Conservation (phyloP, 495 filamentous ascomycete genomes). For the Zalerion maritima region DNA sequence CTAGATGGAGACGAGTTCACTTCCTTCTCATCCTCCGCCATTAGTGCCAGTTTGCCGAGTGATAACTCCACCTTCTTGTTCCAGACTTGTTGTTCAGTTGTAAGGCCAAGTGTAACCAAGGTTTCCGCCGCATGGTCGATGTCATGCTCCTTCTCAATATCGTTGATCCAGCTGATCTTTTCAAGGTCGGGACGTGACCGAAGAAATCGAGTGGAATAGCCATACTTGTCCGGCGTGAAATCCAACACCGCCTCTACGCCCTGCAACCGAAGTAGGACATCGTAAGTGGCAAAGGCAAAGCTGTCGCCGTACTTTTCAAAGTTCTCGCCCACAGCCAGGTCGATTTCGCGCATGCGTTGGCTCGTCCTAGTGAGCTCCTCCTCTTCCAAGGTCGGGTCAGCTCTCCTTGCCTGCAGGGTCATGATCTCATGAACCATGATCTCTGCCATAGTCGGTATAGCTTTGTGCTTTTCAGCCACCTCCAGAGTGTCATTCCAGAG, state of each 20-base stretch:
- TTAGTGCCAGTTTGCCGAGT: slow-evolving; percentile 62
- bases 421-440: slow-evolving; percentile 29
- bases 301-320: slow-evolving; percentile 58
- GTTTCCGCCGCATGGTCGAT: slow-evolving; percentile 53
- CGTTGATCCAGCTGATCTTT: slow-evolving; percentile 89
- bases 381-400: slow-evolving; percentile 8
- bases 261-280: slow-evolving; percentile 50
- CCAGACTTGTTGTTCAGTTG: slow-evolving; percentile 64
- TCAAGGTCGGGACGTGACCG: slow-evolving; percentile 50
- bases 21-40: slow-evolving; percentile 40
- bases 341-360: slow-evolving; percentile 11
- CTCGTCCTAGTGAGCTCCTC: slow-evolving; percentile 14
- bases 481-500: slow-evolving; percentile 50
- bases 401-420: slow-evolving; percentile 12
- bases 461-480: slow-evolving; percentile 59
- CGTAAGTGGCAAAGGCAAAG: slow-evolving; percentile 72
- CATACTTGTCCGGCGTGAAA: slow-evolving; percentile 44
- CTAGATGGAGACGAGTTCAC: slow-evolving; percentile 12
- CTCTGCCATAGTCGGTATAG: slow-evolving; percentile 56
- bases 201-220: slow-evolving; percentile 59
- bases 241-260: slow-evolving; percentile 53
- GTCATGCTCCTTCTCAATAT: slow-evolving; percentile 57
- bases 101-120: slow-evolving; percentile 48
- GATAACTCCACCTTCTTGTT: slow-evolving; percentile 83
- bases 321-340: slow-evolving; percentile 36